Base-by-base conservation (phyloP, 441 rosid species). In the Erodium trifolium region DNA sequence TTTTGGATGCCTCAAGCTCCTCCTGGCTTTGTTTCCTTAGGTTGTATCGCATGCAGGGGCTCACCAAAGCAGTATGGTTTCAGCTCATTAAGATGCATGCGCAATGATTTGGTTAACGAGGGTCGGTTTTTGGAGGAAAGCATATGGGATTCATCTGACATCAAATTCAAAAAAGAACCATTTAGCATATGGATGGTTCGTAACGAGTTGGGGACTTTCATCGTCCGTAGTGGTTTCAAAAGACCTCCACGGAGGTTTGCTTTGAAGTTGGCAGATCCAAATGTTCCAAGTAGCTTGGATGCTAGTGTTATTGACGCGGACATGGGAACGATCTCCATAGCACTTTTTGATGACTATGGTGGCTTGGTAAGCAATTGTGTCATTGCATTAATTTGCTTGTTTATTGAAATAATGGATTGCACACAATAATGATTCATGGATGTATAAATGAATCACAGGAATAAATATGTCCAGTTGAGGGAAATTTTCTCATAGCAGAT, bases 1-100 rank as follows among this genome's bases (percentile, higher is more conserved):
- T 95, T 95, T 76, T 95, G 97, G 96, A 83, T 92, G 86, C 99
- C 97, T 73, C 92, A 83, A 80, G 91, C 99, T 62, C 97, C 98
- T 18, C 95, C 96, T 14, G 96, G 99, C 45, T 95, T 86, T 81
- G 92, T 95, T 82, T 83, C 98, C 60, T 82, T 95, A 78, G 99
- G 99, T 60, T 95, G 93, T 76, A 75, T 95, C 69, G 96, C 92
- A 67, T 84, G 85, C 75, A 90, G 86, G 85, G 88, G 90, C 72
- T 51, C 90, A 49, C 95, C 95, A 12, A 92, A 90, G 79, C 84
- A 79, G 69, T 18, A 73, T 63, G 95, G 90, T 71, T 81, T 90
- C 69, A 76, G 79, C 72, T 78, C 78, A 72, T 81, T 95, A 78
- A 92, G 86, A 83, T 92, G 99, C 71, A 78, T 86, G 67, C 92